A percentile compares a stretch with the other conserved stretches of the same genome.
phyloP scores from a whole-genome alignment of 139 green algal genomes.

The Tetraselmis striata region DNA sequence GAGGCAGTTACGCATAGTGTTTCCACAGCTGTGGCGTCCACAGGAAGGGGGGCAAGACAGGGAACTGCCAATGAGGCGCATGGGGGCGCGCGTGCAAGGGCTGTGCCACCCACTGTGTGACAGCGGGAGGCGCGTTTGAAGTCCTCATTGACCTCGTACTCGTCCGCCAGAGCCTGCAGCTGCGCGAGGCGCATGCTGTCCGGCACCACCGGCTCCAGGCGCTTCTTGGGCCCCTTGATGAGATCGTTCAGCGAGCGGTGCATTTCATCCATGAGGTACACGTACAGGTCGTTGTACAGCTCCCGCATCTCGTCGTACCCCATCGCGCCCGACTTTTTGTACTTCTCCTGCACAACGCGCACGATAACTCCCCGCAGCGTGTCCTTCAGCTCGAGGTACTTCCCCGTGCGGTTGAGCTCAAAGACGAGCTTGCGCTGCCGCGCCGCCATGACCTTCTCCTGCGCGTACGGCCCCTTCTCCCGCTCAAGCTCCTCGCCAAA shows the following conservation, averaged over 20 bases:
- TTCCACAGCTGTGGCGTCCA: too few species aligned
- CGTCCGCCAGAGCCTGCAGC: conserved; percentile 15
- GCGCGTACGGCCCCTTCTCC: not conserved
- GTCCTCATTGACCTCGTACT: conserved; percentile 23
- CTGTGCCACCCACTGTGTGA: not conserved
- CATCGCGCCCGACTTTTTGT: conserved; percentile 12
- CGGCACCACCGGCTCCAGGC: not conserved
- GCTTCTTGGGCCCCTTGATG: not conserved
- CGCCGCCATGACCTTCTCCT: conserved; percentile 5
- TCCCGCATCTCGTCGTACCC: conserved; percentile 8
- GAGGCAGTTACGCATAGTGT: too few species aligned
- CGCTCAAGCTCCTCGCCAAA: not conserved
- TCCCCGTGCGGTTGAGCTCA: conserved; percentile 24
- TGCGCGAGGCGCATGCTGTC: conserved; percentile 3
- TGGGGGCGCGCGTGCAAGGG: too few species aligned
- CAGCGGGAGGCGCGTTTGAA: not conserved
- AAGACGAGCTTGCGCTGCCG: conserved; percentile 19
- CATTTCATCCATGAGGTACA: conserved; percentile 25
- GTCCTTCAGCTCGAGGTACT: conserved; percentile 24
- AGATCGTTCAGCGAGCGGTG: conserved; percentile 19
- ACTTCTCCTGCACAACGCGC: conserved; percentile 11
- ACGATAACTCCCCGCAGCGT: conserved; percentile 12
- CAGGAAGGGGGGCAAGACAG: too few species aligned
- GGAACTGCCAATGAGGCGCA: too few species aligned
- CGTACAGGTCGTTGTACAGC: conserved; percentile 33